These are phyloP conservation scores for Singerocomus rubriflavus DNA, from an alignment of 1,284 basidiomycete genomes.

Conservation along the genomic window DNA sequence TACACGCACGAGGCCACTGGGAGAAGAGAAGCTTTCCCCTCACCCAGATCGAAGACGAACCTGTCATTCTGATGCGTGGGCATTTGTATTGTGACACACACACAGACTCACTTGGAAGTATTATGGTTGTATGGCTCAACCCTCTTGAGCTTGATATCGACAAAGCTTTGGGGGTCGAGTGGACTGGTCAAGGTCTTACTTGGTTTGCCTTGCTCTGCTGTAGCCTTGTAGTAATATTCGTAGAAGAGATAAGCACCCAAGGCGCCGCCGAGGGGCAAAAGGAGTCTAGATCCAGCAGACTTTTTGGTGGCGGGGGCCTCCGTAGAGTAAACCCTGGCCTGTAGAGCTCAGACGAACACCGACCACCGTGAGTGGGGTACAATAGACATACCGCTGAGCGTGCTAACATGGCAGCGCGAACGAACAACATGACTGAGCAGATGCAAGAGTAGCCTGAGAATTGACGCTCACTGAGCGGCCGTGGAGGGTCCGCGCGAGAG, in stretches of 20 bases:
- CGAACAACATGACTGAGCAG: constrained; percentile 41
- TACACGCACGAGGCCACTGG: constrained; percentile 73
- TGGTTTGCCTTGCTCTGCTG: constrained; percentile 34
- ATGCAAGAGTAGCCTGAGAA: constrained; percentile 24
- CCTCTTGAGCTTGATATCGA: constrained; percentile 81
- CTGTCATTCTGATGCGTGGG: constrained; percentile 32
- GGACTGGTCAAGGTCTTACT: constrained; percentile 57
- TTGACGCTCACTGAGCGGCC: not conserved
- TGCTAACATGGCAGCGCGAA: constrained; percentile 38
- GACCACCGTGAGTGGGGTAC: not conserved
- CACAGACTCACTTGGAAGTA: constrained; percentile 55
- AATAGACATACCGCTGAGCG: constrained; percentile 38
- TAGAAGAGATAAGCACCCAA: constrained; percentile 18
- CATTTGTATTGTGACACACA: not conserved
- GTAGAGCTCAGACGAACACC: constrained; percentile 1
- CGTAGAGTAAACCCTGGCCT: constrained; percentile 45
- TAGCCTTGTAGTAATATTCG: constrained; percentile 20
- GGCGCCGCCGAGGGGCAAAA: constrained; percentile 40
- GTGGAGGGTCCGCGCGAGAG: not conserved
- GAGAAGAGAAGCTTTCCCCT: constrained; percentile 75
- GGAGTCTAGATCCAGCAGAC: constrained; percentile 36
- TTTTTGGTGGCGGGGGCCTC: constrained; percentile 42
- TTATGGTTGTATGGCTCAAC: constrained; percentile 93
- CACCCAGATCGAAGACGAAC: constrained; percentile 86
- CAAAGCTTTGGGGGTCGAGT: constrained; percentile 70